phyloP scores from a whole-genome alignment of 2,329 filamentous ascomycete species.

The Pseudogymnoascus sp. region DNA sequence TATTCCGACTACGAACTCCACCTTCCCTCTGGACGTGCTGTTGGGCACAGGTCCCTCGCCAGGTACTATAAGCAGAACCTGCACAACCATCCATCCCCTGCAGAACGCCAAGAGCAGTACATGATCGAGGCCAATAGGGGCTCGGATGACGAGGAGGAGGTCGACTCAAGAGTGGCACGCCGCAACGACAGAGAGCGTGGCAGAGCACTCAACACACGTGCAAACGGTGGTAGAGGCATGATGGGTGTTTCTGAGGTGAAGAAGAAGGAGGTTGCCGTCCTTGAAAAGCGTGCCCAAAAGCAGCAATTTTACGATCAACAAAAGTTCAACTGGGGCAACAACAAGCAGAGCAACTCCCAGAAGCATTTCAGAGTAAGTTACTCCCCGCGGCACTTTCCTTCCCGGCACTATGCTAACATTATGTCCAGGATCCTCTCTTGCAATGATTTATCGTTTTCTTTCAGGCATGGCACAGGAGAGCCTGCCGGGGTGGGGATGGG shows the following conservation, averaged over 20 bases:
- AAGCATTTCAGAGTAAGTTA: conserved; percentile 58
- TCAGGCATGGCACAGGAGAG: background rate
- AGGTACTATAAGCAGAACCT: conserved; percentile 92
- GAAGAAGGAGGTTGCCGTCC: conserved; percentile 57
- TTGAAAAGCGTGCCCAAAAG: conserved; percentile 62
- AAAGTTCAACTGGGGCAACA: conserved; percentile 60
- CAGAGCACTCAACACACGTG: conserved; percentile 55
- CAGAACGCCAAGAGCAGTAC: conserved; percentile 64
- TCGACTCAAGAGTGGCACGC: conserved; percentile 29
- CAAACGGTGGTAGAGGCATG: conserved; percentile 69
- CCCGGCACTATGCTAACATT: conserved; percentile 17
- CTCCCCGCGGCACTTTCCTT: background rate
- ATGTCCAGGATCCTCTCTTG: conserved; percentile 27
- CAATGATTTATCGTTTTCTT: conserved; percentile 22
- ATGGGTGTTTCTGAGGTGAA: conserved; percentile 66
- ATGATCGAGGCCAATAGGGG: conserved; percentile 47
- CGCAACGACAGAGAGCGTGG: conserved; percentile 36
- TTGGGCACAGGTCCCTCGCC: conserved; percentile 81
- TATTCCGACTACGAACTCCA: conserved; percentile 92
- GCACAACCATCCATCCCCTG: conserved; percentile 68
- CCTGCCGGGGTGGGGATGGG: background rate
- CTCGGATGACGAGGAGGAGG: conserved; percentile 38
- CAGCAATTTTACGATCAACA: conserved; percentile 53
- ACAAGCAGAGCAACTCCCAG: conserved; percentile 59
- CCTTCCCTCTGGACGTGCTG: conserved; percentile 78